Base-by-base conservation (phyloP, 2,329 filamentous ascomycete genomes). In the Phaeosphaeriaceae sp. region DNA sequence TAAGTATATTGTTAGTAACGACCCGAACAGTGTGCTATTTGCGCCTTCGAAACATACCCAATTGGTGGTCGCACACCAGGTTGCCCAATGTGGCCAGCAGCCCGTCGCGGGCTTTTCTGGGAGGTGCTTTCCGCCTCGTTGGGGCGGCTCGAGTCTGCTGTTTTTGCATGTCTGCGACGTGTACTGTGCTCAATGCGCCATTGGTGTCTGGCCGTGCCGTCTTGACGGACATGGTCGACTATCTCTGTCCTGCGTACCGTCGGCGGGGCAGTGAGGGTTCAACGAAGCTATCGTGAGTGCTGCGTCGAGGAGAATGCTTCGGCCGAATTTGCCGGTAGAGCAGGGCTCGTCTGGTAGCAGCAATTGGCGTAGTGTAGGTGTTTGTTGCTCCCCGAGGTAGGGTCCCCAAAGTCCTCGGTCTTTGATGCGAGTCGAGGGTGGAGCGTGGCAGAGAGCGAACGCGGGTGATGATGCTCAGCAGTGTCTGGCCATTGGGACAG, bases 11-110 rank as follows among this genome's bases (percentile, higher is more conserved):
- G 27, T 69, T 47, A 66, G 65, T 57, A 24, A 58, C 45, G 40
- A 17, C 3, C 15, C 22, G 2, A 19, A 17, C 19, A 41, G 40
- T 25, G 36, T 25, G 20, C 9, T 24, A 21, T 13, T 42, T 13
- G n/a, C 11, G 1, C 1, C 51, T 21, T 33, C 27, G 21, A 24
- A 22, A 79, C 87, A 58, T 88, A 93, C 91, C 90, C 70, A 92
- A 89, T 76, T 94, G 91, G 76, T 94, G 91, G 71, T 91, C 83
- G 66, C 92, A 87, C 74, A 93, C 85, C 87, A 89, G 91, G 71
- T 84, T 82, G 60, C 86, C 85, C 47, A 91, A 77, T 60, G 84
- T 83, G 71, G 85, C 87, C 68, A 86, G 80, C 42, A 87, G 81
- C 54, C 87, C 83, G 51, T 87, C 86, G 76, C 88, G 88, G 72